Percentiles rank a stretch among this genome's conserved stretches.
Conservation (phyloP, 768 basidiomycete genomes). For the Mycena filopes region DNA sequence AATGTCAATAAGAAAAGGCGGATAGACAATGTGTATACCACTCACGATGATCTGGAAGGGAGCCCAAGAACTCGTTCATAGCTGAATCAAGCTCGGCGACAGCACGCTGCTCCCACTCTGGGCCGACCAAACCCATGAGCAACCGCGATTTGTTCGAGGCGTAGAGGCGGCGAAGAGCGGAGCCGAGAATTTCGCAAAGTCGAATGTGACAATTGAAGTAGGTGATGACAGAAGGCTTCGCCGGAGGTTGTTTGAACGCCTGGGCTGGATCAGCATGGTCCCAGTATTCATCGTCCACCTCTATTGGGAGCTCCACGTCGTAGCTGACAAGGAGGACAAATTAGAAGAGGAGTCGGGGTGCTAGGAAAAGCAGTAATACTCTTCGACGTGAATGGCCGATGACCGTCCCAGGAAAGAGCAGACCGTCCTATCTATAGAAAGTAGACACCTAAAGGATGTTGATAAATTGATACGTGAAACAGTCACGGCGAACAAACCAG, state of each 20-base stretch:
- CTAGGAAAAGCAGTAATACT: slow-evolving; percentile 49
- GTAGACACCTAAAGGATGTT: slow-evolving; percentile 41
- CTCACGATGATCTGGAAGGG: slow-evolving; percentile 66
- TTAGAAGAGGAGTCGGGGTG: not conserved
- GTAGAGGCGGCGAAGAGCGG: slow-evolving; percentile 68
- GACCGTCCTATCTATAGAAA: slow-evolving; percentile 45
- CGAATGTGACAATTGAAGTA: slow-evolving; percentile 65
- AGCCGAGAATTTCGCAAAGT: slow-evolving; percentile 71
- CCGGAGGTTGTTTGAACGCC: slow-evolving; percentile 71
- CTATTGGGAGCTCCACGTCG: slow-evolving; percentile 72
- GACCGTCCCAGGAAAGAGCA: slow-evolving; percentile 72
- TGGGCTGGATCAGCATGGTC: slow-evolving; percentile 56
- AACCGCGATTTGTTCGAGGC: slow-evolving; percentile 55
- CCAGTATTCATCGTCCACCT: slow-evolving; percentile 63
- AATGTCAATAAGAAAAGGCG: not conserved
- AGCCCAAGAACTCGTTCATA: slow-evolving; percentile 69
- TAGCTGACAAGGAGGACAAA: slow-evolving; percentile 51
- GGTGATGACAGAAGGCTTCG: slow-evolving; percentile 63
- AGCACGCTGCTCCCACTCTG: slow-evolving; percentile 65
- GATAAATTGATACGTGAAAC: not conserved
- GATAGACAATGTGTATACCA: not conserved
- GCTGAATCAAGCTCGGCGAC: slow-evolving; percentile 73
- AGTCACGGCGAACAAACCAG: slow-evolving; percentile 52
- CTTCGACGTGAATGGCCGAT: slow-evolving; percentile 75
- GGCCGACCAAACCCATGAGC: slow-evolving; percentile 53